Conservation (phyloP, 805 yeast species). For the Spathaspora hagerdaliae region DNA sequence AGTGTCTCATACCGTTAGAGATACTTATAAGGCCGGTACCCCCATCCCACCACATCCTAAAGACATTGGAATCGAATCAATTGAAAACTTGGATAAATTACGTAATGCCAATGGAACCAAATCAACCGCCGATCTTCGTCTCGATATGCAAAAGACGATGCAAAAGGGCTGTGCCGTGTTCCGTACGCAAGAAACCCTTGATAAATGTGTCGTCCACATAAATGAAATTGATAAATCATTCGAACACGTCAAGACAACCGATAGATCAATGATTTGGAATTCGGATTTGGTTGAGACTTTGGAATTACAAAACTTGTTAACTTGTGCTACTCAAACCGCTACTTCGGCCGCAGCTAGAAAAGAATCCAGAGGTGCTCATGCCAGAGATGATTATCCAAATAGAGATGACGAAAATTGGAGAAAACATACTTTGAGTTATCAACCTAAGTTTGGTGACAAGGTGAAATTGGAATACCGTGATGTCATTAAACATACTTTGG, state of each 20-base stretch:
- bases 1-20: slow-evolving; percentile 88
- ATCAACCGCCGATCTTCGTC: slow-evolving; percentile 85
- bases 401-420: slow-evolving; percentile 98
- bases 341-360: slow-evolving; percentile 89
- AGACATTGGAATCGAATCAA: slow-evolving; percentile 84
- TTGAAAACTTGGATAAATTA: slow-evolving; percentile 83
- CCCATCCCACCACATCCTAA: slow-evolving; percentile 81
- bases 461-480: slow-evolving; percentile 80
- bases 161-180: slow-evolving; percentile 96
- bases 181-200: slow-evolving; percentile 89
- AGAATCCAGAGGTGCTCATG: slow-evolving; percentile 99
- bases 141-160: slow-evolving; percentile 93
- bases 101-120: slow-evolving; percentile 83
- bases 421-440: slow-evolving; percentile 97
- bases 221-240: slow-evolving; percentile 71
- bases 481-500: slow-evolving; percentile 80
- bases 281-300: slow-evolving; percentile 94
- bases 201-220: slow-evolving; percentile 84
- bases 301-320: slow-evolving; percentile 93
- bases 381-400: slow-evolving; percentile 94
- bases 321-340: slow-evolving; percentile 97
- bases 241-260: slow-evolving; percentile 78
- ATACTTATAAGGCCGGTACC: slow-evolving; percentile 79
- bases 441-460: slow-evolving; percentile 62
- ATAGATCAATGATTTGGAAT: slow-evolving; percentile 99